Evolutionary conservation across 345 rosid species (phyloP), one percentile per base, ranked within the genome.

Genomic region (Kernera saxatilis): DNA sequence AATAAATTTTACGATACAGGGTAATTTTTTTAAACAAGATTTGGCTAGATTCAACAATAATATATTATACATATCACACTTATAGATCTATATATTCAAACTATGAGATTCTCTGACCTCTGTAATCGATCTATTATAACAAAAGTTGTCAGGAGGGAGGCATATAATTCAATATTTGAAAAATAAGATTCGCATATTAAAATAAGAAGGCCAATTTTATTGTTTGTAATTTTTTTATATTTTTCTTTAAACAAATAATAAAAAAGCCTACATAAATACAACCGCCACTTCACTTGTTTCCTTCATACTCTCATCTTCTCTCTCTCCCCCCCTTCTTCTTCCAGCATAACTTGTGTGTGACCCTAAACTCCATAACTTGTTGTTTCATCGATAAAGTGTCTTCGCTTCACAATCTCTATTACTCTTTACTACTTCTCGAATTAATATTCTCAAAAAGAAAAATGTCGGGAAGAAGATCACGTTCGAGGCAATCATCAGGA

Each of bases 401-500:
- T 33, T 50, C 67, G 40, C 64, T 43, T 52, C 41, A 13, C 41
- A 13, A 17, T 12, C 43, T 67, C 49, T 33, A 6, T 51, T 5
- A 39, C 21, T 27, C n/a, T 23, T 23, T 23, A 33, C 61, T 26
- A 51, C 69, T 62, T 50, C 33, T 55, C 22, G 13, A 18, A 12
- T 5, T 50, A 41, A 62, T 8, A 56, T 8, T 14, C 41, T 30
- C 2, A 23, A 7, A 19, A 8, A 37, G 12, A 83, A 66, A 66
- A 79, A 92, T 92, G 98, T 88, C 98, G 2, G 84, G 85, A 86
- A 81, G 95, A 83, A 90, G 98, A 82, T 90, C 98, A 40, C 84
- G 87, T 63, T 84, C 98, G 1, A 84, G 97, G 3, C 81, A 86
- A 63, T 88, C 85, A 60, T 74, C 93, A 27, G 82, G 84, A 54